Conservation (phyloP, 169 alveolate genomes). For the Toxoplasma gondii region DNA sequence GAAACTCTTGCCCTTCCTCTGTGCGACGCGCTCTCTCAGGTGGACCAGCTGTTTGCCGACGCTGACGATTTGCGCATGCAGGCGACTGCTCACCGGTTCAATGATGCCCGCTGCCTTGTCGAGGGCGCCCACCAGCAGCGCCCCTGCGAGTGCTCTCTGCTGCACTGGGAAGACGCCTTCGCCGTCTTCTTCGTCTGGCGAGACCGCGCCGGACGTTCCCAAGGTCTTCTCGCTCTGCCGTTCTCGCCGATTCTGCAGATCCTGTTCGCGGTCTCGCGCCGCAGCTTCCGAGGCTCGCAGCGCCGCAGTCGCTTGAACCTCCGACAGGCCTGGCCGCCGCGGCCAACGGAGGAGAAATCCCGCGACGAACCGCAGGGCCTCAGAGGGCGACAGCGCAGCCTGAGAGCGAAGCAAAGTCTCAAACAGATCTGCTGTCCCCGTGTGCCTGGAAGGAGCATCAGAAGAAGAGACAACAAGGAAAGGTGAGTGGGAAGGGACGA, state of each 20-base stretch:
- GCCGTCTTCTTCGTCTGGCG: not conserved
- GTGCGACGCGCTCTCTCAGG: not conserved
- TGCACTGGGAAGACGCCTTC: constrained; percentile 12
- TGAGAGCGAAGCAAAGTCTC: not conserved
- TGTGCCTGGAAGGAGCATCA: not conserved
- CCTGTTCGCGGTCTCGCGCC: not conserved
- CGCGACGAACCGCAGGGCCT: not conserved
- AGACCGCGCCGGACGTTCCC: not conserved
- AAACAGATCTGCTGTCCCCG: not conserved
- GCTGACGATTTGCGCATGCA: not conserved
- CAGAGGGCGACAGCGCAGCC: not conserved
- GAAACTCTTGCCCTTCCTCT: not conserved
- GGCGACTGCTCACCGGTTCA: constrained; percentile 5
- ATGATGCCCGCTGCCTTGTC: not conserved
- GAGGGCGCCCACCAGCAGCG: constrained; percentile 4
- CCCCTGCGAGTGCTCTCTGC: constrained; percentile 3
- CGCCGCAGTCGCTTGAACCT: not conserved
- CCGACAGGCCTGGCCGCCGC: constrained; percentile 7
- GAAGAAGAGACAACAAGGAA: not conserved
- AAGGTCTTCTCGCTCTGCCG: not conserved
- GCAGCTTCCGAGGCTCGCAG: not conserved
- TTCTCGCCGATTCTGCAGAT: not conserved
- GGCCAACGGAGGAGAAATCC: not conserved
- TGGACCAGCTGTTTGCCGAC: not conserved
- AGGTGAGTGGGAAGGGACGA: too few relatives aligned